Conservation (phyloP, 2,329 filamentous ascomycete genomes). For the Neodidymelliopsis sp. region DNA sequence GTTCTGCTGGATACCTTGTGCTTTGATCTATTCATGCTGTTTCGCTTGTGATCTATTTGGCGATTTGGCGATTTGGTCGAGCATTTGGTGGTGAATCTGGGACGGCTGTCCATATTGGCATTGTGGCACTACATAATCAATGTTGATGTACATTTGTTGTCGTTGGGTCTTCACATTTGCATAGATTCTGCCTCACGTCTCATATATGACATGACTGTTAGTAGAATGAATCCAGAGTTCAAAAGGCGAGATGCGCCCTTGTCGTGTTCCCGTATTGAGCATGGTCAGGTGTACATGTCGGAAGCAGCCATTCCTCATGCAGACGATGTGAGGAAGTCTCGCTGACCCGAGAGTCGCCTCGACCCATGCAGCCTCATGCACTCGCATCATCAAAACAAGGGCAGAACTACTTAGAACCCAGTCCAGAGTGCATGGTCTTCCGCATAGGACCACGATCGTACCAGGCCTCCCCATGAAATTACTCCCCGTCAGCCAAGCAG, state of each 20-base stretch:
- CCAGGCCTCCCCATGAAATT: conserved; percentile 1
- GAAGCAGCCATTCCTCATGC: neutral
- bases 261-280: too few species aligned
- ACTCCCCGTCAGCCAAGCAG: conserved; percentile 13
- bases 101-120: neutral
- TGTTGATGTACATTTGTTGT: neutral
- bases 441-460: conserved; percentile 5
- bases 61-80: conserved; percentile 1
- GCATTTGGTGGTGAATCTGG: neutral
- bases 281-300: too few species aligned
- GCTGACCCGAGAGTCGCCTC: neutral
- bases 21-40: neutral
- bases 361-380: conserved; percentile 3
- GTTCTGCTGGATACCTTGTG: conserved; percentile 19
- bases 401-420: neutral
- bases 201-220: too few species aligned
- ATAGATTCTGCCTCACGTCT: too few species aligned
- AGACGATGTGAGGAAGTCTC: neutral
- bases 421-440: conserved; percentile 4
- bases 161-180: too few species aligned
- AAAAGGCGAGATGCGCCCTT: too few species aligned
- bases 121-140: neutral
- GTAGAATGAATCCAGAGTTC: too few species aligned
- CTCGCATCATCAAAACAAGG: neutral
- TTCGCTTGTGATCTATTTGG: neutral